Conservation (phyloP, 2,329 filamentous ascomycete species). For the Fusarium sp. region DNA sequence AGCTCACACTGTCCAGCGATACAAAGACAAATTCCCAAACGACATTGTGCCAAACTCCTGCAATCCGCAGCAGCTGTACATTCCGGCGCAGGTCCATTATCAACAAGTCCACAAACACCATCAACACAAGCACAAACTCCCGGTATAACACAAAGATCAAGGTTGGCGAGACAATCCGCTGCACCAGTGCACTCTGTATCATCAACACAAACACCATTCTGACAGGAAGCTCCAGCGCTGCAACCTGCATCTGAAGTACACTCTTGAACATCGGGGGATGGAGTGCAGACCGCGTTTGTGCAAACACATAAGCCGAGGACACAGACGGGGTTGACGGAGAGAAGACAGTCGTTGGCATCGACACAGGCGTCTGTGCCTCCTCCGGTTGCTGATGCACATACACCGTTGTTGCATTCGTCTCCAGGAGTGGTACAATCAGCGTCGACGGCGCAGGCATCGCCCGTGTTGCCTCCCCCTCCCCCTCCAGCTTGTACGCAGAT, state of each 20-base stretch:
- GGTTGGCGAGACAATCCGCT: background rate
- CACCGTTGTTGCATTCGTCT: background rate
- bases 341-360: constrained; percentile 21
- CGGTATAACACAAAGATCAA: background rate
- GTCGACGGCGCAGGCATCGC: background rate
- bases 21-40: background rate
- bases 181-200: background rate
- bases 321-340: constrained; percentile 14
- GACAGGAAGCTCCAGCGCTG: background rate
- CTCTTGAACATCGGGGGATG: background rate
- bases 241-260: background rate
- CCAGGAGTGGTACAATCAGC: constrained; percentile 2
- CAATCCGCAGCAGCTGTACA: background rate
- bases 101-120: background rate
- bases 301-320: constrained; percentile 25
- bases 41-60: background rate
- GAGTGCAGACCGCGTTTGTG: constrained; percentile 5
- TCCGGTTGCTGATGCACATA: background rate
- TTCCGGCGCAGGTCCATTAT: background rate
- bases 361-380: background rate
- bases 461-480: background rate
- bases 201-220: constrained; percentile 9
- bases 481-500: background rate
- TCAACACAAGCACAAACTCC: background rate
- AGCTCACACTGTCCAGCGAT: background rate